Evolutionary conservation across 2,329 filamentous ascomycete species (phyloP), one percentile per base, ranked within the genome.

Genomic region (Sporothrix phasma): DNA sequence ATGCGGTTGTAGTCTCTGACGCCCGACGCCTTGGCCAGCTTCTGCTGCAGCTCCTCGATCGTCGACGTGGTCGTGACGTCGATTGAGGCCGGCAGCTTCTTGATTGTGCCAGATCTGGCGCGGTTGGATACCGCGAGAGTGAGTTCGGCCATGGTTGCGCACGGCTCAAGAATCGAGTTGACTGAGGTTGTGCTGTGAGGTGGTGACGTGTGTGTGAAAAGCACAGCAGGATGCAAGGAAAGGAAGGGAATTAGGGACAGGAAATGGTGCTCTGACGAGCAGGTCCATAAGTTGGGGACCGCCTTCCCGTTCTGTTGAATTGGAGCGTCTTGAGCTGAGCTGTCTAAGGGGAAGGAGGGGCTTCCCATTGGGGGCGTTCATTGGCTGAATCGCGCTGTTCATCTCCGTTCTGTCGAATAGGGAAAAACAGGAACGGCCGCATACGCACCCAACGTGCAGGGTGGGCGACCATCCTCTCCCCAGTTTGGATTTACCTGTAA

Each of bases 1-100:
- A 88, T 78, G 64, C 84, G 83, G 74, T 87, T 85, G 72, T 77
- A 78, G 73, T 87, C 84, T 65, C 74, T 73, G 56, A 85, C 76
- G 53, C 77, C 77, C 17, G 78, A 74, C 67, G 77, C 73, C 68
- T 78, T 78, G 41, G 85, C 83, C 63, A 88, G 75, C 46, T 76
- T 69, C 46, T 75, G 74, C 77, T 88, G 87, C 68, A 83, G 78
- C 71, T 84, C 80, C 70, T 87, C 84, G 65, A 87, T 78, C 8
- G 82, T 86, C 65, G 83, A 78, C 65, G 79, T 75, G 66, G 73
- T 67, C 29, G 79, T 72, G 22, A 85, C 68, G 66, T 83, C 78
- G 69, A 85, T 69, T 22, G 79, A 75, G 19, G 75, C 66, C 17
- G 83, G 83, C n/a, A 85, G 79, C 66, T 78, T 78, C 74, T 78